Base-by-base conservation (phyloP, 176 grass and related monocot genomes). In the Rhipidocladum racemiflorum region DNA sequence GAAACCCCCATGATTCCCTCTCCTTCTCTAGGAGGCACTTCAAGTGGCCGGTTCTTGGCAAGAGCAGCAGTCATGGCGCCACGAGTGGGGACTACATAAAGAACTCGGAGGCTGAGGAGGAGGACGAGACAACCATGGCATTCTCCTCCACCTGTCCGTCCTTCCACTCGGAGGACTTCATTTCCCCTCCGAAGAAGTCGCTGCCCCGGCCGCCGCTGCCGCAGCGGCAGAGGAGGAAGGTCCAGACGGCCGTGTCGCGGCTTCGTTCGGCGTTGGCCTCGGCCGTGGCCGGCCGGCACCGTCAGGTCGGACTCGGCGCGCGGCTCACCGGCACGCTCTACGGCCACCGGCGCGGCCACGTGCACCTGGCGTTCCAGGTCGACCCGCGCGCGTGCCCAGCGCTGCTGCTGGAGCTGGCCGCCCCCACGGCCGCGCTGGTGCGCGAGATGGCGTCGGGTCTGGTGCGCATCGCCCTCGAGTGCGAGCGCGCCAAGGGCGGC, bases 21-120 rank as follows among this genome's bases (percentile, higher is more conserved):
- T 97, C 95, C 61, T 97, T 91, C 88, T 95, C 95, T 14, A 87
- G 91, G 78, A 83, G 95, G n/a, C 90, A 97, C 70, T 94, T 97
- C 88, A 94, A 93, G 59, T 94, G 95, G 92, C 93, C 91, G 13
- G 91, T 95, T 2, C 83, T 87, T 7, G 87, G 91, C 72, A 94
- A 90, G 85, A 90, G 87, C 70, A 80, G 55, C 49, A 83, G 61
- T 56, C 82, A 79, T 11, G 78, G 83, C 32, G 86, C 80, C 7
- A 83, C 28, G 56, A 72, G 66, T 29, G 74, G 61, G 12, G 91
- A 87, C 5, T 89, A 68, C 65, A 76, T 85, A n/a, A 85, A 78
- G 55, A 63, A 49, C 24, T 86, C 80, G 35, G 87, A 89, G 74
- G 84, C 86, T 9, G 95, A 90, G 45, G 84, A 89, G 0, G 92